phyloP scores from a whole-genome alignment of 257 asterid species.

The Solanum tarijense region DNA sequence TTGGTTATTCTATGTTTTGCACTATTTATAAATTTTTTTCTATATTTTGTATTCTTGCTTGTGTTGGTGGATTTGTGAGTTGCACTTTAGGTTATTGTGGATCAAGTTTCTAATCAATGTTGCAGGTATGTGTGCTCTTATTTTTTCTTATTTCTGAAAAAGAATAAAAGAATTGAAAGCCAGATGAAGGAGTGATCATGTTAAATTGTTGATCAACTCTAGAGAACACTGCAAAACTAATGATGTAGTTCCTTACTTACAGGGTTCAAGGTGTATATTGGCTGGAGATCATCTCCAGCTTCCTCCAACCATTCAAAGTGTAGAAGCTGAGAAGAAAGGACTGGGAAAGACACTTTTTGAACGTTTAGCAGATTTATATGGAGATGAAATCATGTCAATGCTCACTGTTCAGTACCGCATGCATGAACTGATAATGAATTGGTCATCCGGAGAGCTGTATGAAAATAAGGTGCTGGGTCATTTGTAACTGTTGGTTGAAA shows the following conservation, averaged over 20 bases:
- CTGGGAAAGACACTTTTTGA: conserved; percentile 91
- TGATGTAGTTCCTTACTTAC: conserved; percentile 6
- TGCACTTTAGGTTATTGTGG: neutral
- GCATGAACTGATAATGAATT: conserved; percentile 88
- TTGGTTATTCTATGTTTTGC: neutral
- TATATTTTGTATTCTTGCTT: neutral
- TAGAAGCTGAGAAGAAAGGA: conserved; percentile 93
- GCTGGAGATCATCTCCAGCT: conserved; percentile 97
- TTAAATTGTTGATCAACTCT: neutral
- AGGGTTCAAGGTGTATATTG: conserved; percentile 90
- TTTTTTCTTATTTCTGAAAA: neutral
- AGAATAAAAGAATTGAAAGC: neutral
- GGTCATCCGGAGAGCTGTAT: conserved; percentile 89
- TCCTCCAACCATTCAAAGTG: conserved; percentile 97
- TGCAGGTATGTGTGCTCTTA: neutral
- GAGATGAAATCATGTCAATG: conserved; percentile 74
- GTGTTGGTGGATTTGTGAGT: neutral
- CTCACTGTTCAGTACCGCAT: conserved; percentile 98
- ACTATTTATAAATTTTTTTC: neutral
- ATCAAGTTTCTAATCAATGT: neutral
- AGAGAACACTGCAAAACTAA: conserved; percentile 3
- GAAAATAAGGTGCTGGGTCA: conserved; percentile 62
- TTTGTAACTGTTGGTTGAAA: neutral
- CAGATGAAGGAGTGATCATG: neutral
- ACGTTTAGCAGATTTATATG: conserved; percentile 81